Conservation (phyloP, 2,329 filamentous ascomycete species). For the Neofusicoccum parvum region DNA sequence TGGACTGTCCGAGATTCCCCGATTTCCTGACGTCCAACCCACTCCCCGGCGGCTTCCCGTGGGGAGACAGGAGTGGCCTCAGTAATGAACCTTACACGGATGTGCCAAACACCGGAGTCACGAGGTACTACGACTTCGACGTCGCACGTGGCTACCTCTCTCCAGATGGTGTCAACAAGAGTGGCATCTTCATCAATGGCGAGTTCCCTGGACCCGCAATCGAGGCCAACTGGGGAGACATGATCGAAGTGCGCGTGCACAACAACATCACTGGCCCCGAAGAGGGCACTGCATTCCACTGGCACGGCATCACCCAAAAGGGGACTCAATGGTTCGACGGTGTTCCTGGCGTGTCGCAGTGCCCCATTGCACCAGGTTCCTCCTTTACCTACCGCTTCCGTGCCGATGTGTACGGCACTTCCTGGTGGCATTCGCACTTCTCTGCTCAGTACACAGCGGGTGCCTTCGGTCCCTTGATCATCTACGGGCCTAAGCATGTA, state of each 20-base stretch:
- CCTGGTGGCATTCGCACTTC: slow-evolving; percentile 30
- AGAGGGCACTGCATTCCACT: slow-evolving; percentile 39
- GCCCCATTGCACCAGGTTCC: slow-evolving; percentile 37
- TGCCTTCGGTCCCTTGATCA: slow-evolving; percentile 31
- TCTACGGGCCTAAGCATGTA: slow-evolving; percentile 29
- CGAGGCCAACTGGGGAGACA: slow-evolving; percentile 37
- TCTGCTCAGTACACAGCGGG: slow-evolving; percentile 33
- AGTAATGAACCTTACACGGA: background rate
- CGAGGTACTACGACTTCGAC: slow-evolving; percentile 21
- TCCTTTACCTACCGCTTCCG: slow-evolving; percentile 30
- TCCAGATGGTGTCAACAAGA: slow-evolving; percentile 33
- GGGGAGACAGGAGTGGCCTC: background rate
- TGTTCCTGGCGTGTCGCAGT: slow-evolving; percentile 37
- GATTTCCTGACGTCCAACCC: no score
- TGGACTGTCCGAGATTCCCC: no score
- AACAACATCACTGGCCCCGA: background rate
- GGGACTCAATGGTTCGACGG: slow-evolving; percentile 38
- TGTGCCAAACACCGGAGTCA: background rate
- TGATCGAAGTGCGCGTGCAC: slow-evolving; percentile 28
- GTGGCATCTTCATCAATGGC: slow-evolving; percentile 32
- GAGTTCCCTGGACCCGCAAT: slow-evolving; percentile 35
- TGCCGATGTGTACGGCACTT: slow-evolving; percentile 36
- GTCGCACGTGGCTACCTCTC: slow-evolving; percentile 15
- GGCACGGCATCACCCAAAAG: slow-evolving; percentile 36
- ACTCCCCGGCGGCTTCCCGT: background rate